Conservation (phyloP, 2,329 filamentous ascomycete genomes). For the Hypoxylon sp. region DNA sequence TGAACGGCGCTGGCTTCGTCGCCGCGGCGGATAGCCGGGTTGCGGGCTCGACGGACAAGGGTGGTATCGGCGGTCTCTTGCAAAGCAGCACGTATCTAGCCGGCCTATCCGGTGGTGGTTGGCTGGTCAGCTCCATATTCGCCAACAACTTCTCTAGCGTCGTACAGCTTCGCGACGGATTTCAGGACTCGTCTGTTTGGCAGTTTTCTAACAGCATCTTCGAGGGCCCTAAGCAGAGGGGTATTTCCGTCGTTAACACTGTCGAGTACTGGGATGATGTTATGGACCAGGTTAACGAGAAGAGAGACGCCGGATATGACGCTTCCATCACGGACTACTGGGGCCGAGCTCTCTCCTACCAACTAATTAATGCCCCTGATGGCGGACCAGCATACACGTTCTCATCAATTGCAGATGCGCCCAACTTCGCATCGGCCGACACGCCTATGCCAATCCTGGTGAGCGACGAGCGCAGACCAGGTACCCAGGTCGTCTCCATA, state of each 20-base stretch:
- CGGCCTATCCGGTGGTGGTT: constrained; percentile 81
- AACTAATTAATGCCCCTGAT: constrained; percentile 76
- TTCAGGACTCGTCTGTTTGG: constrained; percentile 54
- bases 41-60: constrained; percentile 68
- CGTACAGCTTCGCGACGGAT: constrained; percentile 52
- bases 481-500: constrained; percentile 71
- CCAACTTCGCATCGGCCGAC: constrained; percentile 73
- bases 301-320: constrained; percentile 74
- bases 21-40: constrained; percentile 79
- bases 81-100: constrained; percentile 80
- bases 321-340: constrained; percentile 81
- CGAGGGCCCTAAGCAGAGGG: constrained; percentile 52
- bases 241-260: constrained; percentile 51
- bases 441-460: constrained; percentile 82
- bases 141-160: constrained; percentile 83
- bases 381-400: constrained; percentile 80
- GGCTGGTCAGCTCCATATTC: constrained; percentile 81
- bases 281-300: constrained; percentile 69
- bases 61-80: constrained; percentile 77
- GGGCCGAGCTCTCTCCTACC: constrained; percentile 78
- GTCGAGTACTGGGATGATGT: constrained; percentile 74
- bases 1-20: constrained; percentile 78
- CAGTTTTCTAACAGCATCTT: constrained; percentile 58
- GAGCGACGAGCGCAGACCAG: constrained; percentile 75
- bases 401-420: constrained; percentile 76